Evolutionary conservation across 2,329 filamentous ascomycete genomes (phyloP).

Genomic region (Diaporthe vexans): DNA sequence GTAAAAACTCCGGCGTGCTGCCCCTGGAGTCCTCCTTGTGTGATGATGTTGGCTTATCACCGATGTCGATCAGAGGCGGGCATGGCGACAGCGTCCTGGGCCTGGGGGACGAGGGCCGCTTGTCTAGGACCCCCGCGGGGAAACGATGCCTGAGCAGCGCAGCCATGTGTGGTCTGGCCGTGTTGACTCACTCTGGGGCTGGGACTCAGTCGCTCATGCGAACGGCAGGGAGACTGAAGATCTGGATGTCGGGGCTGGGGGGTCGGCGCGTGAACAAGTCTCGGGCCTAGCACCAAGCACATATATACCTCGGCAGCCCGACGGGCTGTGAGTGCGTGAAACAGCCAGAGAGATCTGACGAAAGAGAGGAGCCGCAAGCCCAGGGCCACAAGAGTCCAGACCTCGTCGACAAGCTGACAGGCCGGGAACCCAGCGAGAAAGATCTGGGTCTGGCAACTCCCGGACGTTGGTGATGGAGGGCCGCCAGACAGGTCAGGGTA

Average conservation of each 20-base stretch:
- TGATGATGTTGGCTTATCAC: slow-evolving; percentile 34
- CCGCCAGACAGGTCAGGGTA: not conserved
- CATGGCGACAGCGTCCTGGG: slow-evolving; percentile 4
- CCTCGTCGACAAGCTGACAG: not conserved
- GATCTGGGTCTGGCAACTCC: too few species aligned
- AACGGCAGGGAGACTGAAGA: not conserved
- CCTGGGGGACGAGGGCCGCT: slow-evolving; percentile 20
- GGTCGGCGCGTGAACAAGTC: not conserved
- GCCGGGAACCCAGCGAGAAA: slow-evolving; percentile 10
- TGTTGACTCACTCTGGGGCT: not conserved
- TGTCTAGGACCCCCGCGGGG: slow-evolving; percentile 34
- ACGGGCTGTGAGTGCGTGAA: not conserved
- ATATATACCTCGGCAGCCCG: slow-evolving; percentile 2
- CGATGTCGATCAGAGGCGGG: slow-evolving; percentile 26
- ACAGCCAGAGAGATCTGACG: slow-evolving; percentile 11
- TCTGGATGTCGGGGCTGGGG: not conserved
- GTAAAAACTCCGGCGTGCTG: not conserved
- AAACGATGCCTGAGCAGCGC: slow-evolving; percentile 38
- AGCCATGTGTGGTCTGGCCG: slow-evolving; percentile 31
- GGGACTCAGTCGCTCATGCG: not conserved
- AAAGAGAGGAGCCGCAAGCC: slow-evolving; percentile 24
- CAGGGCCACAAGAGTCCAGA: slow-evolving; percentile 3
- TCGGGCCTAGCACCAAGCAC: slow-evolving; percentile 8
- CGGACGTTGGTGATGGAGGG: not conserved
- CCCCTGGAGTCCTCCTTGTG: slow-evolving; percentile 33